Percentiles rank a stretch among this genome's conserved stretches.
Evolutionary conservation across 2,329 filamentous ascomycete species (phyloP).

Genomic region (Exserohilum turcica): DNA sequence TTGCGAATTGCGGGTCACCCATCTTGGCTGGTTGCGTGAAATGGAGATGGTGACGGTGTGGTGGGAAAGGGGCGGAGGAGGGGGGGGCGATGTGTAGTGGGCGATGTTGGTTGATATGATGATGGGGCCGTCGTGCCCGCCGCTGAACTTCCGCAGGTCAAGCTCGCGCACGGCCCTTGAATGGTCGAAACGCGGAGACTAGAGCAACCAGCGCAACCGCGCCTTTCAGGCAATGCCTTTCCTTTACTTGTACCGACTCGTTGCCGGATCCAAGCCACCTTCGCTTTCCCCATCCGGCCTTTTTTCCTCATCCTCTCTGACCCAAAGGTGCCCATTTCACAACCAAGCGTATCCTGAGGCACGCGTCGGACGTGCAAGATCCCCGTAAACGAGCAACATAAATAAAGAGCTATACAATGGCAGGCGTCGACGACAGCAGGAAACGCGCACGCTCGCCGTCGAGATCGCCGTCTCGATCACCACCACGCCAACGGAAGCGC

Average conservation of each 20-base stretch:
- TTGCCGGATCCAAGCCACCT: neutral
- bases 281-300: neutral
- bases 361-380: conserved; percentile 7
- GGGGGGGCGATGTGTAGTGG: conserved; percentile 10
- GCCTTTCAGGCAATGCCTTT: neutral
- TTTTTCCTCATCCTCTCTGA: neutral
- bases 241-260: neutral
- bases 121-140: conserved; percentile 21
- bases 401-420: conserved; percentile 22
- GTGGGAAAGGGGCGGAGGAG: conserved; percentile 13
- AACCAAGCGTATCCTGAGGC: neutral
- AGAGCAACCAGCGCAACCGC: conserved; percentile 2
- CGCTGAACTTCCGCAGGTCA: conserved; percentile 15
- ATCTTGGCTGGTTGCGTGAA: conserved; percentile 43
- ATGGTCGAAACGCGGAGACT: conserved; percentile 5
- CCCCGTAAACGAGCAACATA: conserved; percentile 4
- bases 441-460: conserved; percentile 44
- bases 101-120: conserved; percentile 18
- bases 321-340: neutral
- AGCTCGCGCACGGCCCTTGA: conserved; percentile 17
- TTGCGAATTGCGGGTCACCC: conserved; percentile 85
- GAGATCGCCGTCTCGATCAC: conserved; percentile 46
- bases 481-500: conserved; percentile 69
- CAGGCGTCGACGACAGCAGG: conserved; percentile 26
- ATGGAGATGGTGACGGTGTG: conserved; percentile 10